Conservation (phyloP, 306 rosid genomes). For the Carpinus fangiana region DNA sequence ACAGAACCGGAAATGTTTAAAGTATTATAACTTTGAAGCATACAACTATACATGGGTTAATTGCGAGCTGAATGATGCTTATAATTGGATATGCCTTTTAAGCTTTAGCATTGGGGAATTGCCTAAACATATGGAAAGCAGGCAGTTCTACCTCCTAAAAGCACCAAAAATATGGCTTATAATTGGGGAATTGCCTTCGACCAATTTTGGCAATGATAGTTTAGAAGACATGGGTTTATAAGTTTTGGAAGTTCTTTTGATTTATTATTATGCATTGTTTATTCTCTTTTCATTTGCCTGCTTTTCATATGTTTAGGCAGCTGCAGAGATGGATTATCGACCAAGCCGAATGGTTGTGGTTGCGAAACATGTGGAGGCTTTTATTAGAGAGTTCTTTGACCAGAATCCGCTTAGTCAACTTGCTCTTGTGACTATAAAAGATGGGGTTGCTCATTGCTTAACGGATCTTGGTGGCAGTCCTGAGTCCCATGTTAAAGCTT, state of each 20-base stretch:
- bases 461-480: slow-evolving; percentile 98
- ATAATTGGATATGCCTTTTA: slow-evolving; percentile 2
- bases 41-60: not conserved
- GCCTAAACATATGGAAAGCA: too few relatives aligned
- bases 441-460: slow-evolving; percentile 75
- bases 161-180: slow-evolving; percentile 12
- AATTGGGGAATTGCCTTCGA: not conserved
- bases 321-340: slow-evolving; percentile 80
- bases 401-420: slow-evolving; percentile 96
- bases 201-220: not conserved
- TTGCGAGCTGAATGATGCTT: slow-evolving; percentile 15
- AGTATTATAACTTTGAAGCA: slow-evolving; percentile 7
- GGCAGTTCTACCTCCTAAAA: slow-evolving; percentile 9
- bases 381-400: slow-evolving; percentile 86
- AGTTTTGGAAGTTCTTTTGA: not conserved
- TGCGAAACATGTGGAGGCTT: slow-evolving; percentile 75
- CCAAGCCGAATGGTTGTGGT: slow-evolving; percentile 90
- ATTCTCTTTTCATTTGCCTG: slow-evolving; percentile 16
- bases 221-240: not conserved
- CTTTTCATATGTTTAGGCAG: slow-evolving; percentile 66
- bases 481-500: slow-evolving; percentile 81
- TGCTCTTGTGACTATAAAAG: slow-evolving; percentile 80
- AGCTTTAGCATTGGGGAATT: too few relatives aligned
- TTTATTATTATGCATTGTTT: slow-evolving; percentile 3
- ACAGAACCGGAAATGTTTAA: not conserved